Evolutionary conservation across 2,329 filamentous ascomycete species (phyloP), one percentile per base, ranked within the genome.

Genomic region (Aspergillus spinulosporus): DNA sequence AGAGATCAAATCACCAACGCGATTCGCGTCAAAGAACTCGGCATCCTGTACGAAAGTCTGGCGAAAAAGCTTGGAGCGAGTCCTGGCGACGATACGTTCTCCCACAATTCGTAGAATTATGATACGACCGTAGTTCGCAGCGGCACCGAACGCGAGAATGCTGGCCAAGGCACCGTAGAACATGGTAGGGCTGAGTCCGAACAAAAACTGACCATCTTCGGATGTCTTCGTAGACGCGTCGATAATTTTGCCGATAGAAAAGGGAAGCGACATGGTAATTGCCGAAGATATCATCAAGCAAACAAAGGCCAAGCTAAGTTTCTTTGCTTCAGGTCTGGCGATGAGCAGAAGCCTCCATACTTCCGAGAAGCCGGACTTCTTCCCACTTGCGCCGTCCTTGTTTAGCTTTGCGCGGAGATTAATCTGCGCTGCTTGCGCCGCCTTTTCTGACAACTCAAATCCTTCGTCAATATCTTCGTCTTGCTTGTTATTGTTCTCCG

Each of bases 21-120:
- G 85, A 76, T 99, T 99, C 39, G 94, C 94, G 71, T 99, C 94
- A 69, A 99, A 99, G 78, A 99, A 99, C 69, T 97, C 94, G 57
- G 94, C 94, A 73, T 99, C 94, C 73, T 99, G 94, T n/a, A 94
- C 83, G 66, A 95, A 96, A 0, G 94, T 99, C 62, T 89, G 86
- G 62, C 91, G 86, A 77, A 96, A 99, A 3, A 99, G 84, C 69
- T 91, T 89, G 12, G 92, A 93, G 59, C 94, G 86, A 54, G 99
- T 81, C 64, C 93, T 85, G 8, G 93, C 88, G 52, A 99, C 94
- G 57, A 99, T 94, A 42, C 94, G 84, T 75, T 99, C 94, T 61
- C 94, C 95, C 5, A 99, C 90, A 59, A 97, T 94, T 28, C 94
- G 86, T 21, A 99, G 83, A 52, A 97, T 87, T 56, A 97, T 88